These are phyloP conservation scores for Cruciata laevipes DNA, from an alignment of 257 asterid species.

Conservation along the genomic window DNA sequence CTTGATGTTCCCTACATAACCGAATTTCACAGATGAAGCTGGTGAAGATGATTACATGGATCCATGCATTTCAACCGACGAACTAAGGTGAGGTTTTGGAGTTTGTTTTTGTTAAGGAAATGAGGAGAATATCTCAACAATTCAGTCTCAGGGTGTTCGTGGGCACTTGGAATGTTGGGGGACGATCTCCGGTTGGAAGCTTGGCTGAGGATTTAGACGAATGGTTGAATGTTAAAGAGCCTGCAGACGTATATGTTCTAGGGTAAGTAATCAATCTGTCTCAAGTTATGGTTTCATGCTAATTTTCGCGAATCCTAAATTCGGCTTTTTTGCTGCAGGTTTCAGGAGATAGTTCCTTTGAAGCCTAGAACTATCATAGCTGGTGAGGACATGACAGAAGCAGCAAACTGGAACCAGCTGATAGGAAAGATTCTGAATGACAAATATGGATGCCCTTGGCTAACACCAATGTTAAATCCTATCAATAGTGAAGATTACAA, in stretches of 20 bases:
- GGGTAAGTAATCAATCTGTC: conserved; percentile 37
- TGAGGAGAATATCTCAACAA: background rate
- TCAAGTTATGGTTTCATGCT: background rate
- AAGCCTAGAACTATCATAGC: conserved; percentile 68
- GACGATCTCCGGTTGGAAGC: conserved; percentile 77
- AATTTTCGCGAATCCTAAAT: background rate
- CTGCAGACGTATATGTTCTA: conserved; percentile 80
- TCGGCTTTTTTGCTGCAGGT: conserved; percentile 35
- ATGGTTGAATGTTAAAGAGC: conserved; percentile 77
- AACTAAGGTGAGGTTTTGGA: conserved; percentile 46
- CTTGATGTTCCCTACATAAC: background rate
- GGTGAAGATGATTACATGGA: conserved; percentile 44
- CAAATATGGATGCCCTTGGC: conserved; percentile 68
- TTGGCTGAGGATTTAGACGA: conserved; percentile 77
- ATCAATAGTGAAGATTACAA: conserved; percentile 39
- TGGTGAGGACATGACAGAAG: conserved; percentile 78
- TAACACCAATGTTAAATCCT: conserved; percentile 61
- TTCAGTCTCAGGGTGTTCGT: conserved; percentile 53
- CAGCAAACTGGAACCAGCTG: conserved; percentile 73
- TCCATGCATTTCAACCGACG: conserved; percentile 36
- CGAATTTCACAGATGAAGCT: conserved; percentile 29
- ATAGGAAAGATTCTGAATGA: conserved; percentile 64
- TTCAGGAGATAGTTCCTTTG: conserved; percentile 88
- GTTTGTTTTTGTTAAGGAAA: background rate
- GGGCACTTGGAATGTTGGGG: conserved; percentile 97